These are phyloP conservation scores for Xylariaceae sp. DNA, from an alignment of 2,329 filamentous ascomycete species.

Conservation along the genomic window DNA sequence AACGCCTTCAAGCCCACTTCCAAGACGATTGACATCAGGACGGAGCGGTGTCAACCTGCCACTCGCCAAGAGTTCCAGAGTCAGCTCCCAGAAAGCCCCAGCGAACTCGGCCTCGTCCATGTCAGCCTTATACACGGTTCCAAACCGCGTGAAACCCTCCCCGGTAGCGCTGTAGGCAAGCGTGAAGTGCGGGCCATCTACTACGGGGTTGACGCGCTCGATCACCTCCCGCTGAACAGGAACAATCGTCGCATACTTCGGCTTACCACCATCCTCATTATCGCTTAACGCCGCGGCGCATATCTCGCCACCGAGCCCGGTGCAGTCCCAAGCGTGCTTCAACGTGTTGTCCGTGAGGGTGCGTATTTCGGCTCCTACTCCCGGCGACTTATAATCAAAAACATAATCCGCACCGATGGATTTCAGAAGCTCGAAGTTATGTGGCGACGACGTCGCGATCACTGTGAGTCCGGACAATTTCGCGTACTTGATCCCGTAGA, in stretches of 20 bases:
- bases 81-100: conserved; percentile 36
- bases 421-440: conserved; percentile 36
- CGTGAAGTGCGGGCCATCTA: conserved; percentile 28
- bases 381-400: conserved; percentile 33
- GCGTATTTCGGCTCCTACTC: conserved; percentile 24
- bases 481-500: conserved; percentile 46
- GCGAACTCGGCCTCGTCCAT: conserved; percentile 21
- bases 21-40: conserved; percentile 29
- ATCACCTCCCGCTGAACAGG: conserved; percentile 1
- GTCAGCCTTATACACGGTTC: conserved; percentile 31
- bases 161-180: conserved; percentile 41
- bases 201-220: conserved; percentile 32
- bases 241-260: not conserved
- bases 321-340: conserved; percentile 37
- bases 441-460: conserved; percentile 38
- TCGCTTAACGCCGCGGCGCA: conserved; percentile 18
- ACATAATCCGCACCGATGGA: conserved; percentile 32
- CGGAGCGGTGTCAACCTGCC: conserved; percentile 37
- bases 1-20: conserved; percentile 34
- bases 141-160: conserved; percentile 32
- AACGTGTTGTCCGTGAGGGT: conserved; percentile 22
- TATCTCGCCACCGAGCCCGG: conserved; percentile 20
- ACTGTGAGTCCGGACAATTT: conserved; percentile 40
- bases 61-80: conserved; percentile 32
- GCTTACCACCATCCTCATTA: conserved; percentile 4